Conservation (phyloP, 495 filamentous ascomycete species). For the Bacidia gigantensis region DNA sequence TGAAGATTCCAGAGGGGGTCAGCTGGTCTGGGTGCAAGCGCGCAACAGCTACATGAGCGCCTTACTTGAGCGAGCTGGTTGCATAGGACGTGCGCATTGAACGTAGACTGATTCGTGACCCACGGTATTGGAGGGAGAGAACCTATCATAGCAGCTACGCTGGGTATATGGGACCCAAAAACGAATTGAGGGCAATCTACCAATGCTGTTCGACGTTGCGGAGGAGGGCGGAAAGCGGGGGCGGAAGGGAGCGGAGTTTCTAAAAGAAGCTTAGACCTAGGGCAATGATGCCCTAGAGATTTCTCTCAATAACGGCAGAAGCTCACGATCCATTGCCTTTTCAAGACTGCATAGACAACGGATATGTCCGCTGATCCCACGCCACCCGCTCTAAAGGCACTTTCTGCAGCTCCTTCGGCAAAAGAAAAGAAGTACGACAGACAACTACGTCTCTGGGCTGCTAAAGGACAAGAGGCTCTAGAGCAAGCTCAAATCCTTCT, state of each 20-base stretch:
- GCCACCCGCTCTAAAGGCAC: slow-evolving; percentile 15
- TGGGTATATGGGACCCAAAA: no score
- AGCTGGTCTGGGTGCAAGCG: not conserved
- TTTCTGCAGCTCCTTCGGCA: slow-evolving; percentile 42
- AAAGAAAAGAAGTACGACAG: slow-evolving; percentile 94
- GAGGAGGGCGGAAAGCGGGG: not conserved
- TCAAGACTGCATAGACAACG: not conserved
- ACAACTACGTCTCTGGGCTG: slow-evolving; percentile 90
- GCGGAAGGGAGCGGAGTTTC: not conserved
- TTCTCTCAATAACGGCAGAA: not conserved
- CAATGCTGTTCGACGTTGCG: no score
- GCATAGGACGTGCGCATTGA: not conserved
- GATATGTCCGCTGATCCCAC: slow-evolving; percentile 12
- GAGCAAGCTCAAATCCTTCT: slow-evolving; percentile 82
- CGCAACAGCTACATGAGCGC: not conserved
- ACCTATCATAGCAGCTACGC: no score
- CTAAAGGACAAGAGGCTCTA: slow-evolving; percentile 76
- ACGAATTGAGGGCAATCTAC: no score
- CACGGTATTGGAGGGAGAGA: no score
- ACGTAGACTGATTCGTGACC: not conserved
- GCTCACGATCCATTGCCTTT: not conserved
- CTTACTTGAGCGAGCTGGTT: not conserved
- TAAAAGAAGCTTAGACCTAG: not conserved
- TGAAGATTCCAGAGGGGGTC: not conserved
- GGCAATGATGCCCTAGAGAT: not conserved